These are phyloP conservation scores for Mortierella sp. DNA, from an alignment of 371 early-diverging fungal genomes.

Conservation along the genomic window DNA sequence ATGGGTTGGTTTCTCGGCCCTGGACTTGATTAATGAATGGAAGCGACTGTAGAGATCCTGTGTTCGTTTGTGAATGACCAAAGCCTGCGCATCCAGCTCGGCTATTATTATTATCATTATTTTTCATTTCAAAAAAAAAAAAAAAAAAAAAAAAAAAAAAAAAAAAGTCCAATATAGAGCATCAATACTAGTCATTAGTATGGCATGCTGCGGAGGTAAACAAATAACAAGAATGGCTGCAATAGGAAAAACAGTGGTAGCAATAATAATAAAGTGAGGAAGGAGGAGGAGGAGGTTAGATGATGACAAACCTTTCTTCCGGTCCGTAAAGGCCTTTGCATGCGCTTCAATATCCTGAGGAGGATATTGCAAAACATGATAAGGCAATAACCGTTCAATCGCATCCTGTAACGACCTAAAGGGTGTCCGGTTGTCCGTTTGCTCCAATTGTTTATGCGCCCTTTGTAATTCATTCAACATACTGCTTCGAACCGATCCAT, in stretches of 20 bases:
- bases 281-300: constrained; percentile 47
- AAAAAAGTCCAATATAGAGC: too few relatives aligned
- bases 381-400: constrained; percentile 74
- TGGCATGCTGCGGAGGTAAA: too few relatives aligned
- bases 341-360: constrained; percentile 67
- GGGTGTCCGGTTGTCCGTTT: constrained; percentile 64
- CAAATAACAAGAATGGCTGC: not conserved
- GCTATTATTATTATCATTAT: constrained; percentile 6
- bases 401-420: constrained; percentile 71
- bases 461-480: constrained; percentile 32
- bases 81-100: constrained; percentile 21
- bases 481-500: constrained; percentile 50
- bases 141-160: too few relatives aligned
- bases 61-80: constrained; percentile 24
- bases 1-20: constrained; percentile 28
- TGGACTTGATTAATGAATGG: constrained; percentile 22
- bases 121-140: not conserved
- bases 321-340: constrained; percentile 56
- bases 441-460: constrained; percentile 53
- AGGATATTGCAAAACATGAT: constrained; percentile 78
- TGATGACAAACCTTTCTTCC: not conserved
- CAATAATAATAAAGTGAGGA: not conserved
- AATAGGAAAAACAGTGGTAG: not conserved
- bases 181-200: too few relatives aligned
- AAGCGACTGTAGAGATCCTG: constrained; percentile 31